Percentiles rank a stretch among this genome's conserved stretches.
phyloP scores from a whole-genome alignment of 1,284 basidiomycete genomes.

The Irpex sp. region DNA sequence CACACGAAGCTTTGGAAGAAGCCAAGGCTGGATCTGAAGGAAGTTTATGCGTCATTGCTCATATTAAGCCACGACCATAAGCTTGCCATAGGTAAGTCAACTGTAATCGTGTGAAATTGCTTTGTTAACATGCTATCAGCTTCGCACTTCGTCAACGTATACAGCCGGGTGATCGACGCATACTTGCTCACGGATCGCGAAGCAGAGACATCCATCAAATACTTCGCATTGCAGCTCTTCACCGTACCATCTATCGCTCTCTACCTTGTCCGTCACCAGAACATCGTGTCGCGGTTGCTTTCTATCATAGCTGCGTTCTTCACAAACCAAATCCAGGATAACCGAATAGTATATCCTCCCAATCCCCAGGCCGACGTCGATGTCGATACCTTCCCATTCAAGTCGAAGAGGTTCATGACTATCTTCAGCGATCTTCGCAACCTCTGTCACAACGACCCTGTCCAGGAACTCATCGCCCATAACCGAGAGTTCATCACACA shows the following conservation, averaged over 20 bases:
- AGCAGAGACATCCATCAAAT: conserved; percentile 90
- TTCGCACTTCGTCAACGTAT: conserved; percentile 80
- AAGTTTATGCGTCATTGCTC: conserved; percentile 78
- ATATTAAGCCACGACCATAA: conserved; percentile 75
- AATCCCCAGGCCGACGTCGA: conserved; percentile 51
- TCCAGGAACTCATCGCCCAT: conserved; percentile 72
- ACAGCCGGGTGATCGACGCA: conserved; percentile 84
- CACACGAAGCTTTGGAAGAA: conserved; percentile 85
- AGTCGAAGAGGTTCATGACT: conserved; percentile 91
- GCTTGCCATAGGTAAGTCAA: conserved; percentile 63
- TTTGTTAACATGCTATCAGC: conserved; percentile 41
- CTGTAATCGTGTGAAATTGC: conserved; percentile 3
- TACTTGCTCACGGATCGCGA: conserved; percentile 91
- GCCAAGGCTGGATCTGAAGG: conserved; percentile 75
- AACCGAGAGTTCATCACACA: conserved; percentile 59
- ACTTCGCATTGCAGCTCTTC: conserved; percentile 88
- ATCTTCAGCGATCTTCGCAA: conserved; percentile 86
- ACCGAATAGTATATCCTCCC: conserved; percentile 57
- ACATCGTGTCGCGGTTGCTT: conserved; percentile 74
- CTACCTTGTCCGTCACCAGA: conserved; percentile 74
- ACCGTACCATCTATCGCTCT: conserved; percentile 83
- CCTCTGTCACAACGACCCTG: conserved; percentile 70
- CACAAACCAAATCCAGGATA: conserved; percentile 76
- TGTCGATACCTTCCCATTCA: conserved; percentile 83
- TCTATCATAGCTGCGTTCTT: conserved; percentile 86